Evolutionary conservation across 176 grass and related monocot species (phyloP).

Genomic region (Sorghum bicolor): DNA sequence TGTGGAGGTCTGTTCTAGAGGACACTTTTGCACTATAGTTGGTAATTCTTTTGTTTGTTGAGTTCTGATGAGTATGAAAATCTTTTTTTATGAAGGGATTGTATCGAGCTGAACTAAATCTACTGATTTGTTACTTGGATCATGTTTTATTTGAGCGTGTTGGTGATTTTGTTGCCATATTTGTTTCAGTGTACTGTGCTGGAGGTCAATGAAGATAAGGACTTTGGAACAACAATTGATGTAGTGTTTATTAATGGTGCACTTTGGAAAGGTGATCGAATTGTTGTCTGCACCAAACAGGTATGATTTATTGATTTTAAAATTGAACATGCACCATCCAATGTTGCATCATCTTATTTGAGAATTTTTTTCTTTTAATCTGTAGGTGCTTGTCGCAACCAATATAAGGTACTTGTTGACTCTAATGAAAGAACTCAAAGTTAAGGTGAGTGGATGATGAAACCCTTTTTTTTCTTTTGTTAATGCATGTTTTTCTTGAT

Average conservation of each 20-base stretch:
- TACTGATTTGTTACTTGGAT: not conserved
- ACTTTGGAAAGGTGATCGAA: conserved; percentile 69
- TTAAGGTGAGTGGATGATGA: conserved; percentile 48
- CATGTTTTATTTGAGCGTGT: not conserved
- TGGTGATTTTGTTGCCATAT: not conserved
- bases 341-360: not conserved
- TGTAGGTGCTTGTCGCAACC: conserved; percentile 60
- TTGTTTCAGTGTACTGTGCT: conserved; percentile 61
- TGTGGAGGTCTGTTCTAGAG: not conserved
- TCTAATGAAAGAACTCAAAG: conserved; percentile 68
- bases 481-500: not conserved
- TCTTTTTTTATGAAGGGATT: not conserved
- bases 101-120: too few relatives aligned
- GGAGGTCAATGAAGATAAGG: conserved; percentile 68
- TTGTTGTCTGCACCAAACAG: conserved; percentile 74
- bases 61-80: not conserved
- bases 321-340: not conserved
- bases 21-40: not conserved
- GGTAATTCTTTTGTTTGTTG: not conserved
- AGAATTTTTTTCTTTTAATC: not conserved
- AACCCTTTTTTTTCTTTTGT: not conserved
- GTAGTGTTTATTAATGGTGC: conserved; percentile 66
- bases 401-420: conserved; percentile 69
- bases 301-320: conserved; percentile 22
- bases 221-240: conserved; percentile 59